Percentiles rank a stretch among this genome's conserved stretches.
Conservation (phyloP, 139 green algal species). For the Trebouxia sp. region DNA sequence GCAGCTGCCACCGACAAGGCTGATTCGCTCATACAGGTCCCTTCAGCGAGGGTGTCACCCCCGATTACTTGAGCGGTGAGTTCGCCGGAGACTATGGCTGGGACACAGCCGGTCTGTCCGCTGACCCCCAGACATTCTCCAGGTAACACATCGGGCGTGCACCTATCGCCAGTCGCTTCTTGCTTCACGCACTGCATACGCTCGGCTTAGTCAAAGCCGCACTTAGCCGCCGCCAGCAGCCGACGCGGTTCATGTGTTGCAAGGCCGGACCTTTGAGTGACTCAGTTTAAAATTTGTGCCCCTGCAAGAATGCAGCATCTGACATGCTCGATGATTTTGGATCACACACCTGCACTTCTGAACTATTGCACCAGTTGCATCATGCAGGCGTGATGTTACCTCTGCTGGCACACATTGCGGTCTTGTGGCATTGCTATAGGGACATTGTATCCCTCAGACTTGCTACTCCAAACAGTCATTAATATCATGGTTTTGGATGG, state of each 20-base stretch:
- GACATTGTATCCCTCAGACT: background rate
- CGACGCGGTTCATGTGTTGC: too few species aligned
- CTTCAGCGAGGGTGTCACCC: conserved; percentile 66
- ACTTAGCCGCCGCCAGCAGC: background rate
- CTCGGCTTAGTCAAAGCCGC: background rate
- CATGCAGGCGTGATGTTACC: too few species aligned
- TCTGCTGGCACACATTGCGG: too few species aligned
- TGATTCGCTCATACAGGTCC: conserved; percentile 42
- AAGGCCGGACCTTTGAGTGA: too few species aligned
- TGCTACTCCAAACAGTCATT: background rate
- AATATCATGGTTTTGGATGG: background rate
- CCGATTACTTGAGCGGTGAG: conserved; percentile 88
- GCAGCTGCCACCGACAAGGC: background rate
- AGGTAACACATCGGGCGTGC: background rate
- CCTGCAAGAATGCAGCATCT: too few species aligned
- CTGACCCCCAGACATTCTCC: conserved; percentile 88
- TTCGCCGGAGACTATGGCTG: conserved; percentile 93
- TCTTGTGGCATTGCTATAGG: too few species aligned
- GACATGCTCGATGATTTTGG: too few species aligned
- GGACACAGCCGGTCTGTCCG: conserved; percentile 92
- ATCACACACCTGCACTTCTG: too few species aligned
- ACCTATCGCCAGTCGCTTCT: background rate
- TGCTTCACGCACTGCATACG: background rate
- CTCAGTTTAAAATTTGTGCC: too few species aligned
- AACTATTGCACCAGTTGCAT: too few species aligned